These are phyloP conservation scores for Auricularia sp. DNA, from an alignment of 768 basidiomycete genomes.

Conservation along the genomic window DNA sequence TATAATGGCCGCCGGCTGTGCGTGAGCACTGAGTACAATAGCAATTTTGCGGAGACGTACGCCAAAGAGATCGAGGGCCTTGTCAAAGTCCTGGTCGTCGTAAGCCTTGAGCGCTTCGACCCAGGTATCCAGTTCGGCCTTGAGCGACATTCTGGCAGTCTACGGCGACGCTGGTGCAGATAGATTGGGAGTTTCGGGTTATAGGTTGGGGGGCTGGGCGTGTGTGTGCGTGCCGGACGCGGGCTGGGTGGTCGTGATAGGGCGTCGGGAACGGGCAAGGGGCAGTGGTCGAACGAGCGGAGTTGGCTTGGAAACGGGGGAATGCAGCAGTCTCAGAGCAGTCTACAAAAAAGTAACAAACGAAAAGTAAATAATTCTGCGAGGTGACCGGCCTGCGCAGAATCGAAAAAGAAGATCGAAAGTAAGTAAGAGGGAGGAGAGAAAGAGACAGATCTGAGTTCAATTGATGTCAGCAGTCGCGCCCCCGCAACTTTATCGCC, in stretches of 20 bases:
- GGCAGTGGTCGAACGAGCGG: not conserved
- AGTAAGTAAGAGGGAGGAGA: not conserved
- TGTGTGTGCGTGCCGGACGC: not conserved
- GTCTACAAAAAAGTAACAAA: not conserved
- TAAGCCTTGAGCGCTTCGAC: constrained; percentile 80
- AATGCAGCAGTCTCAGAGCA: too few relatives aligned
- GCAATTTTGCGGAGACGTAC: constrained; percentile 30
- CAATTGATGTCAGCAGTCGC: not conserved
- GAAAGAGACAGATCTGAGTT: not conserved
- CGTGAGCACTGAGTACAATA: too few relatives aligned
- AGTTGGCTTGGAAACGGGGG: not conserved
- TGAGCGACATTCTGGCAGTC: constrained; percentile 26
- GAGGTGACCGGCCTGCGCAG: constrained; percentile 8
- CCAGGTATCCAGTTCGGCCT: constrained; percentile 72
- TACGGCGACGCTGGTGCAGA: not conserved
- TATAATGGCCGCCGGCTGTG: constrained; percentile 15
- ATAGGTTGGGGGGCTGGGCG: not conserved
- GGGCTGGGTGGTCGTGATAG: not conserved
- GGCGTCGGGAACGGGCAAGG: not conserved
- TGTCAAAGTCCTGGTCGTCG: constrained; percentile 73
- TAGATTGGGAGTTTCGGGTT: not conserved
- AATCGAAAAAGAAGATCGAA: not conserved
- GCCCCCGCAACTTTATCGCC: not conserved
- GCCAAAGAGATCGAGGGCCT: constrained; percentile 63
- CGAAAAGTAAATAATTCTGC: not conserved